Base-by-base conservation (phyloP, 2,329 filamentous ascomycete species). In the Arachnopeziza araneosa region DNA sequence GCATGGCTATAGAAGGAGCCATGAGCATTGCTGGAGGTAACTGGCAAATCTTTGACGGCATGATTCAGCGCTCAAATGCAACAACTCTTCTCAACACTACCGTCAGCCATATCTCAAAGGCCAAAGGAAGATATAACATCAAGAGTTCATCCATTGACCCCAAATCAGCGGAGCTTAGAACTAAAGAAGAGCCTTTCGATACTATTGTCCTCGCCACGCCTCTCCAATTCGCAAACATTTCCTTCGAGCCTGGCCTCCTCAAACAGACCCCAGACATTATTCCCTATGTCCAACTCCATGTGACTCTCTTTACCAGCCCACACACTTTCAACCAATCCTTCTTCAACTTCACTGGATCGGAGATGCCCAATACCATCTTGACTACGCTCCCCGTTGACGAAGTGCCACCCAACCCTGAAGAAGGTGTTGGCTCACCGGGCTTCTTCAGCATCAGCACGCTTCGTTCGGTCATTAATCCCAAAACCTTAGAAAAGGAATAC, bases 381-480 rank as follows among this genome's bases (percentile, higher is more conserved):
- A 98, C 95, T 0, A 98, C 93, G 0, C 81, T 97, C 0, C 83
- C 82, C 1, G 74, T 79, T 1, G 79, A 79, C 10, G 84, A 89
- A 60, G 63, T 64, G 30, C 64, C 55, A 63, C 69, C 67, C 48
- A 71, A 76, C 53, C 80, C 83, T 3, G 72, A 75, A 2, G 75
- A 83, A 10, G 87, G 86, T 0, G 87, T 86, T 4, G 92, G 91
- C 0, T 85, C 82, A 26, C 81, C 89, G 0, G 86, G 86, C 0
- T 97, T 98, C 79, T 97, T 89, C 80, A 93, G 89, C 64, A 85
- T 96, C 68, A 95, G 88, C 67, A 88, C 88, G 1, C 79, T 96
- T 24, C 81, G 83, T 17, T 80, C 78, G 1, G 79, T 86, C 14
- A 75, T 79, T 12, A 90, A 92, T 70, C 84, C 87, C 1, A 75